Conservation (phyloP, 2,329 filamentous ascomycete genomes). For the Phialemoniopsis sp. region DNA sequence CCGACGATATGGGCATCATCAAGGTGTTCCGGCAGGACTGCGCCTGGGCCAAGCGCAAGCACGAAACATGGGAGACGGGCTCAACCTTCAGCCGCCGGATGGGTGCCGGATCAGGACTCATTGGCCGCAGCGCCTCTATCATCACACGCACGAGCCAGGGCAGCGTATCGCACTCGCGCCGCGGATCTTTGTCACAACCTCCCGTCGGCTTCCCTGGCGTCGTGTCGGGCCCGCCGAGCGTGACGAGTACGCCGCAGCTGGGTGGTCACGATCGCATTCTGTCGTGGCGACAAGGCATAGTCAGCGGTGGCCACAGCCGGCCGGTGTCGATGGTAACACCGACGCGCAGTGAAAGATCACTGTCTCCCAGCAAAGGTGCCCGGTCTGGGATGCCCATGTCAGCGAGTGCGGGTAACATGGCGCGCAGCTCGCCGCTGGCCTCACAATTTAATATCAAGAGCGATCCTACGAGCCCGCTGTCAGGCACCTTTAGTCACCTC, state of each 20-base stretch:
- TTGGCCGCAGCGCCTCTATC: conserved; percentile 53
- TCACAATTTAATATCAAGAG: too few relatives aligned
- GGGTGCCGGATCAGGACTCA: conserved; percentile 52
- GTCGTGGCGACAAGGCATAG: conserved; percentile 74
- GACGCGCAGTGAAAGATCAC: conserved; percentile 3
- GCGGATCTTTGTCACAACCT: conserved; percentile 46
- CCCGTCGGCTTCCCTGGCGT: conserved; percentile 15
- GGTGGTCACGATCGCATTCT: conserved; percentile 70
- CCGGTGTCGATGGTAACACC: conserved; percentile 23
- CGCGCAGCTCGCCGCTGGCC: too few relatives aligned
- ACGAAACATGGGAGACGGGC: conserved; percentile 72
- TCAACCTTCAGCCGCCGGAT: conserved; percentile 73
- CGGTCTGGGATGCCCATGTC: conserved; percentile 7
- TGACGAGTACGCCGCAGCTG: conserved; percentile 20
- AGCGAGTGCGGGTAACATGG: too few relatives aligned
- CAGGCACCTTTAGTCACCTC: too few relatives aligned
- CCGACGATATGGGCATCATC: conserved; percentile 82
- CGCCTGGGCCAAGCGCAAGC: conserved; percentile 72
- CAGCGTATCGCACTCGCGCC: conserved; percentile 42
- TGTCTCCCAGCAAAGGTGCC: conserved; percentile 14
- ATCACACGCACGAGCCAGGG: conserved; percentile 47
- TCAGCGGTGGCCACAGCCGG: conserved; percentile 30
- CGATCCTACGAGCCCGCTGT: too few relatives aligned
- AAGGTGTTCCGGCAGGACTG: conserved; percentile 97
- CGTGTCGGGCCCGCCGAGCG: conserved; percentile 12